Conservation (phyloP, 1,284 basidiomycete species). For the Microbotryum violaceum region DNA sequence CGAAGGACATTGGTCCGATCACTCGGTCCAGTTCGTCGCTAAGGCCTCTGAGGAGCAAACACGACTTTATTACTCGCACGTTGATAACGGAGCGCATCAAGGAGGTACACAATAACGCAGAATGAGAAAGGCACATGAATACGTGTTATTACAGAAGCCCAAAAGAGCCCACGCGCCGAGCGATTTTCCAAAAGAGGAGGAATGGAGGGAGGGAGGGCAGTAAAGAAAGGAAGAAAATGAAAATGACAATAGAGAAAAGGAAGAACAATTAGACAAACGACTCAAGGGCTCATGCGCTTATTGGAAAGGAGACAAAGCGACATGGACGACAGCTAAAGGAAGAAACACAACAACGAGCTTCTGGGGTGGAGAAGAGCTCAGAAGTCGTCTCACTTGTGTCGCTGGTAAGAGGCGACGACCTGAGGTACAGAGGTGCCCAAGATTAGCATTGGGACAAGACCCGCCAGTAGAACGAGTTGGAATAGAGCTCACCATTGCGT, state of each 20-base stretch:
- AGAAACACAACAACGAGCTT: background rate
- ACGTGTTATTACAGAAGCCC: too few species aligned
- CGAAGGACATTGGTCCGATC: too few species aligned
- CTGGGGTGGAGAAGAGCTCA: background rate
- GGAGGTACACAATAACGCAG: too few species aligned
- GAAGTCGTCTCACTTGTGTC: background rate
- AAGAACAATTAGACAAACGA: background rate
- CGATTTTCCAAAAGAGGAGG: background rate
- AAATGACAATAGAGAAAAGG: background rate
- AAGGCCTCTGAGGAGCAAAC: too few species aligned
- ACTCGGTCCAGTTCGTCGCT: too few species aligned
- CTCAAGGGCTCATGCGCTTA: background rate
- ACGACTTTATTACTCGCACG: too few species aligned
- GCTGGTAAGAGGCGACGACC: background rate
- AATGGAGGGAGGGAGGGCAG: background rate
- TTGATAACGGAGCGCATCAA: too few species aligned
- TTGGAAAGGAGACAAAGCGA: background rate
- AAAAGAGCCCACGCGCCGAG: too few species aligned
- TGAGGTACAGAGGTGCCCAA: background rate
- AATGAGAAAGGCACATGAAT: too few species aligned
- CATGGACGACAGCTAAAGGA: background rate
- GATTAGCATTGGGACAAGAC: background rate
- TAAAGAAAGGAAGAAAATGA: background rate
- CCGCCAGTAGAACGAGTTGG: slow-evolving; percentile 28
- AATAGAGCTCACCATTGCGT: slow-evolving; percentile 44